Conservation (phyloP, 2,329 filamentous ascomycete genomes). For the Hyphodiscus sp. region DNA sequence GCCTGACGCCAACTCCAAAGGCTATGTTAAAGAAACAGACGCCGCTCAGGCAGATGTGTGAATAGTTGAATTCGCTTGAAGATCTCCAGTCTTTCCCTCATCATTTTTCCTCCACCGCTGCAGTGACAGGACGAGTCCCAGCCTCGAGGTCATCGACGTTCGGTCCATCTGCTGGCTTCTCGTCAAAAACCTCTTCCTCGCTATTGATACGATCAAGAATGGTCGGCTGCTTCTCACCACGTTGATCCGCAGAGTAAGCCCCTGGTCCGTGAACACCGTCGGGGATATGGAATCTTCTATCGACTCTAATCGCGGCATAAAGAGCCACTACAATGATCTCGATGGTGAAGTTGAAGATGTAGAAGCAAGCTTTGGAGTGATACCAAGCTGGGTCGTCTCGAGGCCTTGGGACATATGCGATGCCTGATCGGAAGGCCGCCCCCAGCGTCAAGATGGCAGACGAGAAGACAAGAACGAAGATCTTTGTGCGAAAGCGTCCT, state of each 20-base stretch:
- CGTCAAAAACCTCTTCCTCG: neutral
- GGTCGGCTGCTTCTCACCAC: neutral
- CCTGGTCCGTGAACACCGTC: constrained; percentile 58
- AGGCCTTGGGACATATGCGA: constrained; percentile 36
- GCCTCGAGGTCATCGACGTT: neutral
- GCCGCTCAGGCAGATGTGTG: no score
- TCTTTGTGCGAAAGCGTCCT: constrained; percentile 61
- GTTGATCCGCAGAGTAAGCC: constrained; percentile 27
- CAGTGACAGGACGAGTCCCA: neutral
- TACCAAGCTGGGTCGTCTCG: constrained; percentile 57
- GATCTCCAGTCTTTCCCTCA: no score
- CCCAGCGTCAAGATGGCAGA: constrained; percentile 58
- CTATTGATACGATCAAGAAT: neutral
- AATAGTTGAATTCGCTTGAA: no score
- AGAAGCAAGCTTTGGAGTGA: constrained; percentile 66
- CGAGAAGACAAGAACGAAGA: constrained; percentile 55
- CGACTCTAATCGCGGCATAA: constrained; percentile 63
- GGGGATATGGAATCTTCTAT: constrained; percentile 69
- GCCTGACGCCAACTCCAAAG: no score
- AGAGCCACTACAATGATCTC: constrained; percentile 65
- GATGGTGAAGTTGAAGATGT: constrained; percentile 69
- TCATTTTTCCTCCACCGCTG: no score
- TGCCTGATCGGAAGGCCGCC: constrained; percentile 61
- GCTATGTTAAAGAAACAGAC: no score
- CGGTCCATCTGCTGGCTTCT: neutral